Evolutionary conservation across 192 early-diverging fungal genomes (phyloP), one percentile per base, ranked within the genome.

Genomic region (Mortierella antarctica): DNA sequence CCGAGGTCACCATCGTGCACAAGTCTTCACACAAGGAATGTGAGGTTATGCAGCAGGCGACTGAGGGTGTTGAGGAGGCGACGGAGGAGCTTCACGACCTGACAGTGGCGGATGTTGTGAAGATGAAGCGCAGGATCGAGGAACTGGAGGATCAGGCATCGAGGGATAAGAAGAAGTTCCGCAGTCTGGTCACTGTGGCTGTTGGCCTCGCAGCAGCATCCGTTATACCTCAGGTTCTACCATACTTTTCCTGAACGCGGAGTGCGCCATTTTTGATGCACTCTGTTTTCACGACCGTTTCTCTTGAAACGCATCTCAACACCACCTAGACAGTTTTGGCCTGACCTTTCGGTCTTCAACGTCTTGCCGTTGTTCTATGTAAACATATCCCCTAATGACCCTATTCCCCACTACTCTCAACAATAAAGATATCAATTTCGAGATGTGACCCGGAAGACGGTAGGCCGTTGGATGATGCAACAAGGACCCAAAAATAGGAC

Each of bases 221-320:
- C 12, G 77, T 80, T 20, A 80, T 80, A 39, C 77, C 77, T 50
- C 77, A 80, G 40, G 77, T 80, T 1, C 65, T 80, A 4, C 77
- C 77, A 39, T 80, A 72, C 65, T 80, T 80, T 62, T 68, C 77
- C 20, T 80, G 49, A 63, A 59, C 57, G 39, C 17, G 11, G 47
- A 59, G 48, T 21, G 45, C 48, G 15, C 39, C 40, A 10, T 42
- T 18, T 62, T 44, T 46, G 6, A 54, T n/a, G 9, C 15, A 23
- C 48, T 31, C 31, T 31, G 31, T 3, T 31, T 31, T 31, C 1
- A 31, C 31, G 31, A 31, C 31, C 31, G 31, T 31, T 31, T 31
- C 31, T 31, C 31, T 31, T 31, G 31, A 31, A 31, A 31, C 31
- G 31, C 31, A 31, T 31, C 1, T 2, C 31, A 31, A 31, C 31